Percentiles rank a stretch among this genome's conserved stretches.
Conservation (phyloP, 202 grass and related monocot genomes). For the Carex sylvatica region DNA sequence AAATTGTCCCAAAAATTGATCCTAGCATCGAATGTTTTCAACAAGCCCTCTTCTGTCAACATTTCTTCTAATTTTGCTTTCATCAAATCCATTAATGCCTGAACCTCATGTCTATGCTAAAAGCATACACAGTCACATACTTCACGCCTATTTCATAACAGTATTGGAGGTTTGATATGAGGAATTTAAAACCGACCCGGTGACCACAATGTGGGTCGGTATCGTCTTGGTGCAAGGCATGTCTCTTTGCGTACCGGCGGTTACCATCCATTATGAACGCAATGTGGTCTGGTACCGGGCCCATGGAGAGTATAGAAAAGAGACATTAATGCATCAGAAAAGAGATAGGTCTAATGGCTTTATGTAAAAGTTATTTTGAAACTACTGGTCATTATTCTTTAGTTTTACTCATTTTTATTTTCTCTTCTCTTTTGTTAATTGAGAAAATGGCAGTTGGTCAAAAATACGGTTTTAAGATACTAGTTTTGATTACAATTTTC, state of each 20-base stretch:
- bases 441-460: neutral
- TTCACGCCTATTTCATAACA: conserved; percentile 75
- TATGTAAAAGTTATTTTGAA: neutral
- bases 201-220: conserved; percentile 36
- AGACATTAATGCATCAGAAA: conserved; percentile 46
- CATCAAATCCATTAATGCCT: conserved; percentile 65
- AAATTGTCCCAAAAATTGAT: conserved; percentile 77
- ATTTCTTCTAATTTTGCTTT: conserved; percentile 69
- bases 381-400: too few relatives aligned
- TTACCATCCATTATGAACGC: conserved; percentile 91
- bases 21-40: conserved; percentile 54
- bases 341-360: neutral
- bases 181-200: conserved; percentile 49
- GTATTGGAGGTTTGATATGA: conserved; percentile 56
- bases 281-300: conserved; percentile 56
- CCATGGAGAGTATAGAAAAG: conserved; percentile 39
- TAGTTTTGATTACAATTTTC: neutral
- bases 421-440: too few relatives aligned
- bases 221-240: conserved; percentile 33
- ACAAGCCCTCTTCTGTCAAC: conserved; percentile 45
- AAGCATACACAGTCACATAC: conserved; percentile 69
- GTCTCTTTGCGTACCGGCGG: conserved; percentile 64
- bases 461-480: neutral
- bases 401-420: too few relatives aligned
- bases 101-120: conserved; percentile 79